Conservation (phyloP, 805 yeast species). For the Candida sanyiensis region DNA sequence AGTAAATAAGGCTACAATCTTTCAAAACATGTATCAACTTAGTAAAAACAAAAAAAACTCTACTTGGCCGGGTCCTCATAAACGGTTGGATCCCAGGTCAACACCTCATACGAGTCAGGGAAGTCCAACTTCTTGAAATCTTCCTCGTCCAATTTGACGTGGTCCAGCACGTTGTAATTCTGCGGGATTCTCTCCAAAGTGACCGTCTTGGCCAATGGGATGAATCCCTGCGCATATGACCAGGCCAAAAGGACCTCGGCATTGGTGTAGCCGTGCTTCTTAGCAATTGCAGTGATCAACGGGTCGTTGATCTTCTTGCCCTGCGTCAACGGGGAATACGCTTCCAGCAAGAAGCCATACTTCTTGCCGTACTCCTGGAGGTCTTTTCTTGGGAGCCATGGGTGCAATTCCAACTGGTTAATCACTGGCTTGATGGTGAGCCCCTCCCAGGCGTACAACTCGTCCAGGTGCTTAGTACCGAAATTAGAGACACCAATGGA, state of each 20-base stretch:
- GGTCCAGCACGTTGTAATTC: slow-evolving; percentile 52
- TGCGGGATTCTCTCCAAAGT: slow-evolving; percentile 43
- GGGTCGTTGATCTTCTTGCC: slow-evolving; percentile 20
- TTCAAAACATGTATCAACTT: too few relatives aligned
- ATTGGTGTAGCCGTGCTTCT: slow-evolving; percentile 38
- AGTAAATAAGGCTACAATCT: slow-evolving; percentile 26
- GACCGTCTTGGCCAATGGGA: slow-evolving; percentile 65
- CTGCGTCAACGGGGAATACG: slow-evolving; percentile 22
- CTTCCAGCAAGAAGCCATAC: slow-evolving; percentile 18
- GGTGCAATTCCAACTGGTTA: slow-evolving; percentile 49
- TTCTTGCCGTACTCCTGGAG: slow-evolving; percentile 20
- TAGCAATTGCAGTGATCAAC: slow-evolving; percentile 18
- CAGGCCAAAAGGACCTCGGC: slow-evolving; percentile 68
- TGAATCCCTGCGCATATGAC: slow-evolving; percentile 66
- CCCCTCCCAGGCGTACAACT: slow-evolving; percentile 53
- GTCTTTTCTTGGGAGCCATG: slow-evolving; percentile 25
- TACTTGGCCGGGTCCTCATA: too few relatives aligned
- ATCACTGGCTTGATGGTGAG: slow-evolving; percentile 58
- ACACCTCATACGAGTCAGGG: slow-evolving; percentile 41
- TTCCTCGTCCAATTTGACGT: slow-evolving; percentile 34
- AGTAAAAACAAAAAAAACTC: too few relatives aligned
- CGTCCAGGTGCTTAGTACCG: slow-evolving; percentile 58
- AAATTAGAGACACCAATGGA: slow-evolving; percentile 78
- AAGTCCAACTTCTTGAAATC: slow-evolving; percentile 39
- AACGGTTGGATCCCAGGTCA: slow-evolving; percentile 53